Base-by-base conservation (phyloP, 257 asterid genomes). In the Solanum chiquidenum region DNA sequence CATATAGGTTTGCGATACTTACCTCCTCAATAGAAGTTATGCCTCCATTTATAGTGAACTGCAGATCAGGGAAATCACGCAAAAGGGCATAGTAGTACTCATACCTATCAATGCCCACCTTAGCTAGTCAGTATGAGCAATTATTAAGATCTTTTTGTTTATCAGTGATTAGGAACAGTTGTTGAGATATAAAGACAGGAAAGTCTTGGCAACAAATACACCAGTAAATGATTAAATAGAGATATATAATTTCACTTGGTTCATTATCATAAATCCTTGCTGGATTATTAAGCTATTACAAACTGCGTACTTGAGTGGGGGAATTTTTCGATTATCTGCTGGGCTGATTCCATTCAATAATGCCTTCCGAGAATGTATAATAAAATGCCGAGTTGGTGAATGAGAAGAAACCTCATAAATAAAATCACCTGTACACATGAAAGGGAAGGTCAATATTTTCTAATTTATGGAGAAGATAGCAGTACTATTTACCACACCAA, bases 301-400 rank as follows among this genome's bases (percentile, higher is more conserved):
- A 35, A 33, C 58, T 42, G 83, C 92, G 29, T 94, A 97, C 99
- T 94, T 97, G 84, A 97, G 92, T 27, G 98, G 98, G 46, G 99
- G 99, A 74, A 95, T 97, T 86, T 94, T 90, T 89, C 98, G 92
- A 92, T 97, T 97, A 71, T 97, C 98, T 88, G 93, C 94, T 87
- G 98, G 98, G 92, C 94, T 94, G 87, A 97, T 92, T 92, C 99
- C 99, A 86, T 94, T 97, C 37, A 97, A 96, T 89, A 97, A 92
- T 84, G 99, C 99, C 95, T 97, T 97, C 80, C 99, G 91, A 84
- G 98, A 95, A 92, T 97, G 99, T 92, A 97, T 92, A 73, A 97
- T 86, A 87, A 97, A 97, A 94, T 97, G 99, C 93, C 90, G 96
- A 62, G 95, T 89, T 87, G 99, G 99, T 52, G 99, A 97, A 86